Percentiles rank a stretch among this genome's conserved stretches.
Conservation (phyloP, 192 early-diverging fungal species). For the Coemansia sp. region DNA sequence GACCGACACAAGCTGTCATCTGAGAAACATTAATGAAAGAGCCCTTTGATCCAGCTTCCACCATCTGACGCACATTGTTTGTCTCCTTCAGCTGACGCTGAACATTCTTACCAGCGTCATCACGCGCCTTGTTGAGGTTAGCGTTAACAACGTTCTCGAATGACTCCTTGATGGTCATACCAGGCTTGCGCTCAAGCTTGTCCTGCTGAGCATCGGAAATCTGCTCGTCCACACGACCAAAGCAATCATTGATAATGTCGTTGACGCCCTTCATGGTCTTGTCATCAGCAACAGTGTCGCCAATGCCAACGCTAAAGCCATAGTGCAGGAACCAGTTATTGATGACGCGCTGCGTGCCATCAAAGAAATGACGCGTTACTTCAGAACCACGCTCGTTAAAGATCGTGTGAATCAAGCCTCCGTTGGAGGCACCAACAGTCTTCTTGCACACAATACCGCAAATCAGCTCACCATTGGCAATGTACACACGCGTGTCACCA, state of each 20-base stretch:
- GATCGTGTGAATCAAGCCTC: slow-evolving; percentile 92
- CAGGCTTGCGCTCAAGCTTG: slow-evolving; percentile 80
- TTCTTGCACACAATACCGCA: slow-evolving; percentile 95
- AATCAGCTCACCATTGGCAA: slow-evolving; percentile 90
- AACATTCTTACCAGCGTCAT: slow-evolving; percentile 85
- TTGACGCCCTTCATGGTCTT: slow-evolving; percentile 79
- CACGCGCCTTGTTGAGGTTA: slow-evolving; percentile 88
- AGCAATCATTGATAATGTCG: slow-evolving; percentile 72
- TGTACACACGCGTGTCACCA: slow-evolving; percentile 87
- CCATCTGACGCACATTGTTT: slow-evolving; percentile 98
- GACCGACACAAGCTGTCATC: slow-evolving; percentile 98
- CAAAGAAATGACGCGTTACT: slow-evolving; percentile 86
- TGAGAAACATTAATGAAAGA: slow-evolving; percentile 96
- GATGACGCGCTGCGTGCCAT: slow-evolving; percentile 87
- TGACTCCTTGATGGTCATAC: slow-evolving; percentile 90
- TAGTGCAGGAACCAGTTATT: slow-evolving; percentile 95
- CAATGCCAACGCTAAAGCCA: slow-evolving; percentile 97
- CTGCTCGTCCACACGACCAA: slow-evolving; percentile 74
- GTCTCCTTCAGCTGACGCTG: slow-evolving; percentile 80
- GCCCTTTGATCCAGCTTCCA: slow-evolving; percentile 94
- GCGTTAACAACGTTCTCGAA: slow-evolving; percentile 89
- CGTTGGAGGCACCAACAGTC: slow-evolving; percentile 84
- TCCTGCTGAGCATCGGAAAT: slow-evolving; percentile 83
- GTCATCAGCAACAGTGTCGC: slow-evolving; percentile 92
- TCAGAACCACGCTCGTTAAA: slow-evolving; percentile 92